Conservation (phyloP, 2,329 filamentous ascomycete genomes). For the Paecilomyces sp. region DNA sequence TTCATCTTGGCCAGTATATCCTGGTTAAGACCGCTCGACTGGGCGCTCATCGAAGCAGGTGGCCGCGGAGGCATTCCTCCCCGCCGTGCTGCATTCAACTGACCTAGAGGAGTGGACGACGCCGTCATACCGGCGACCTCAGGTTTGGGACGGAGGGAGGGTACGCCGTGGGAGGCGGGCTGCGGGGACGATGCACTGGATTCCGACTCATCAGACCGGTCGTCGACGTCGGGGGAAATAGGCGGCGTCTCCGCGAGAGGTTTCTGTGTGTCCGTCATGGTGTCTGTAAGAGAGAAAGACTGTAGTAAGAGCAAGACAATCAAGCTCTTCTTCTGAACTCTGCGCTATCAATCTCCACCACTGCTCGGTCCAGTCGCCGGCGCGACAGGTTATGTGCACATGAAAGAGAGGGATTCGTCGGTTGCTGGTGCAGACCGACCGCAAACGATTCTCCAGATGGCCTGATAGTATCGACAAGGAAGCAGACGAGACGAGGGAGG, state of each 20-base stretch:
- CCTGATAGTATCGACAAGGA: not conserved
- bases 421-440: not conserved
- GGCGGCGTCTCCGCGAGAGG: slow-evolving; percentile 11
- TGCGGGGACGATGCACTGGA: slow-evolving; percentile 27
- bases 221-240: slow-evolving; percentile 13
- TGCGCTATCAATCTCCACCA: not conserved
- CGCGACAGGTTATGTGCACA: not conserved
- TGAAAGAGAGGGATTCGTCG: not conserved
- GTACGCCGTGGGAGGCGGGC: slow-evolving; percentile 11
- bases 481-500: not conserved
- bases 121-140: slow-evolving; percentile 54
- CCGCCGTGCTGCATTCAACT: slow-evolving; percentile 62
- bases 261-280: not conserved
- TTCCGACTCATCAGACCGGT: slow-evolving; percentile 12
- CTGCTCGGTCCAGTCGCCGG: not conserved
- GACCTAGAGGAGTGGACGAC: slow-evolving; percentile 77
- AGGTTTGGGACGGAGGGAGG: slow-evolving; percentile 18
- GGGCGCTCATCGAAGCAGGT: slow-evolving; percentile 26
- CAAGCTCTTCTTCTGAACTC: not conserved
- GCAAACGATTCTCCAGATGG: not conserved
- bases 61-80: slow-evolving; percentile 19
- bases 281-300: not conserved
- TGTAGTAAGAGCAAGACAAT: not conserved
- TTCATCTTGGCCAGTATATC: slow-evolving; percentile 65
- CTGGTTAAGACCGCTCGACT: slow-evolving; percentile 48